A percentile compares a stretch with the other conserved stretches of the same genome.
These are phyloP conservation scores for Phlebiopsis gigantea DNA, from an alignment of 768 basidiomycete species.

Conservation along the genomic window DNA sequence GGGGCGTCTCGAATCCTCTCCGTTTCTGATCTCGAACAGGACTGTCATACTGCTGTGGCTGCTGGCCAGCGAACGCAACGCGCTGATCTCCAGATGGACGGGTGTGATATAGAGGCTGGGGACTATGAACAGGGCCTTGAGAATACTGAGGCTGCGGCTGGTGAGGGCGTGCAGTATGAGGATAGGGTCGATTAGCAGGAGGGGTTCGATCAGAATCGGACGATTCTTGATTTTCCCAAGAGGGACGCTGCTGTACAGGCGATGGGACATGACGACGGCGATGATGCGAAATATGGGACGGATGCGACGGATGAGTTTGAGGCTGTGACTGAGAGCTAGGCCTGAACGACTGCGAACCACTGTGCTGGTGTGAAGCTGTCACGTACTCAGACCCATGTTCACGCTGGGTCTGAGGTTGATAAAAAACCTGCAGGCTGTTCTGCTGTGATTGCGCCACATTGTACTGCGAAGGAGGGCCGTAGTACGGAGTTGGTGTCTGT, in stretches of 20 bases:
- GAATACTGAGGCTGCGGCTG: constrained; percentile 6
- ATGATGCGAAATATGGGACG: constrained; percentile 1
- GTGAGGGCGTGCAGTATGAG: constrained; percentile 9
- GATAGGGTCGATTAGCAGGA: constrained; percentile 1
- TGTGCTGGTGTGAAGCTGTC: not conserved
- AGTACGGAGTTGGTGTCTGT: constrained; percentile 17
- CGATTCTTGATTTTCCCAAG: constrained; percentile 1
- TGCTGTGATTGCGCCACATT: not conserved
- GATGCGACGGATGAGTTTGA: not conserved
- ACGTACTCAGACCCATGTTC: constrained; percentile 1
- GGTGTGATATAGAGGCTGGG: not conserved
- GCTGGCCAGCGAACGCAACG: not conserved
- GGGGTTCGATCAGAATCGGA: constrained; percentile 8
- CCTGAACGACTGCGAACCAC: not conserved
- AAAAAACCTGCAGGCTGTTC: constrained; percentile 7
- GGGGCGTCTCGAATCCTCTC: constrained; percentile 9
- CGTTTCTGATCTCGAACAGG: constrained; percentile 14
- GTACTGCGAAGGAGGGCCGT: constrained; percentile 5
- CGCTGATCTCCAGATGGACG: not conserved
- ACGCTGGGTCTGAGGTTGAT: constrained; percentile 2
- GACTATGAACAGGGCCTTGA: not conserved
- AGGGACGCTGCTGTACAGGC: not conserved
- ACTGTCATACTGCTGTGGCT: constrained; percentile 2
- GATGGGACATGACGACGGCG: not conserved
- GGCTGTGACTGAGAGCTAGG: not conserved